These are phyloP conservation scores for Tricholoma terreum DNA, from an alignment of 768 basidiomycete species.

Conservation along the genomic window DNA sequence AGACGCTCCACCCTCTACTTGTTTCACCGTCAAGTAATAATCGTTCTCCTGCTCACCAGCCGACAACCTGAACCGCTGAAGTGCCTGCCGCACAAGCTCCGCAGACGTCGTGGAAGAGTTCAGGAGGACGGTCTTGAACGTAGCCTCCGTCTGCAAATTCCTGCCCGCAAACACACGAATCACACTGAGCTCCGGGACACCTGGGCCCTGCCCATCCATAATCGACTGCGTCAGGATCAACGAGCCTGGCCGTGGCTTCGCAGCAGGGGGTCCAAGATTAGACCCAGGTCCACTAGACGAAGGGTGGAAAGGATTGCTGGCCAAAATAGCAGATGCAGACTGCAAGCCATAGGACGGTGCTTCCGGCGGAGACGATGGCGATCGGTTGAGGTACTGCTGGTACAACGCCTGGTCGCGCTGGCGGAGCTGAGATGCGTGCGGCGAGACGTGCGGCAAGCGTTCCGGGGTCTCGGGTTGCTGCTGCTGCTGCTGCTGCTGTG, in stretches of 20 bases:
- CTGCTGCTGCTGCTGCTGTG: conserved; percentile 19
- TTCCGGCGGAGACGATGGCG: conserved; percentile 77
- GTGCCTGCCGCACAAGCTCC: conserved; percentile 88
- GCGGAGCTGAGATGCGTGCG: conserved; percentile 68
- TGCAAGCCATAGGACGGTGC: conserved; percentile 73
- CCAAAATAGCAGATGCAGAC: conserved; percentile 67
- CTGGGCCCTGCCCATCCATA: conserved; percentile 58
- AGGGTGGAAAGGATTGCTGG: conserved; percentile 33
- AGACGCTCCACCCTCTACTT: conserved; percentile 83
- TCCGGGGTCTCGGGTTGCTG: conserved; percentile 25
- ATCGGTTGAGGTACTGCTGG: conserved; percentile 84
- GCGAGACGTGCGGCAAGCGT: conserved; percentile 49
- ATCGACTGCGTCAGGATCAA: conserved; percentile 62
- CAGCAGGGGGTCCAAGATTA: conserved; percentile 48
- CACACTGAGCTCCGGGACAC: conserved; percentile 84
- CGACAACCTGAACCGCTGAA: conserved; percentile 88
- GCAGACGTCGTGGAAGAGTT: conserved; percentile 80
- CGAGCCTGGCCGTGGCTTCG: conserved; percentile 73
- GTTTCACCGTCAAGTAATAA: conserved; percentile 92
- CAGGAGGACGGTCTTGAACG: conserved; percentile 96
- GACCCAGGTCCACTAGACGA: conserved; percentile 28
- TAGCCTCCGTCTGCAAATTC: conserved; percentile 87
- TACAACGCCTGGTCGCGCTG: conserved; percentile 86
- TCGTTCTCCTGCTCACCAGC: conserved; percentile 55
- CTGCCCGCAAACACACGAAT: conserved; percentile 95